These are phyloP conservation scores for Phytophthora pini DNA, from an alignment of 352 stramenopile species.

Conservation along the genomic window DNA sequence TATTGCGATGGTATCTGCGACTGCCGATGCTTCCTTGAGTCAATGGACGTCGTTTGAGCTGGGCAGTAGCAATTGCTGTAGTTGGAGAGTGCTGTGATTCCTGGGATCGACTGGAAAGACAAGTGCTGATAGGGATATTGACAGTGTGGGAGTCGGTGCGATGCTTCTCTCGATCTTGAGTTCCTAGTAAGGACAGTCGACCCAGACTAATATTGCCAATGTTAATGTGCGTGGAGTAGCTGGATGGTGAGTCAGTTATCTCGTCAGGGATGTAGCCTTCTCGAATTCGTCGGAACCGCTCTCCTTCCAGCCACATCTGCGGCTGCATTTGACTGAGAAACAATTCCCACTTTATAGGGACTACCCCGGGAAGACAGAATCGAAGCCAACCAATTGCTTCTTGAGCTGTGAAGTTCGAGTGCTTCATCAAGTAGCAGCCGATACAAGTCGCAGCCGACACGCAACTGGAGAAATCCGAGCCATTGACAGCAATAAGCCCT, in stretches of 20 bases:
- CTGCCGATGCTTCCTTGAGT: slow-evolving; percentile 50
- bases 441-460: slow-evolving; percentile 94
- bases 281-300: slow-evolving; percentile 40
- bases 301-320: slow-evolving; percentile 71
- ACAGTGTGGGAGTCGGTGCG: slow-evolving; percentile 5
- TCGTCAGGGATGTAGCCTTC: slow-evolving; percentile 17
- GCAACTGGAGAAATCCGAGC: slow-evolving; percentile 22
- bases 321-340: slow-evolving; percentile 92
- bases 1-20: slow-evolving; percentile 41
- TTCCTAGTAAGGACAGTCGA: slow-evolving; percentile 62
- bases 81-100: slow-evolving; percentile 30
- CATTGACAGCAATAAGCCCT: slow-evolving; percentile 84
- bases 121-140: slow-evolving; percentile 11
- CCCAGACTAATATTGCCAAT: slow-evolving; percentile 71
- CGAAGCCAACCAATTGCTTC: slow-evolving; percentile 96
- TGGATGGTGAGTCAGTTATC: slow-evolving; percentile 7
- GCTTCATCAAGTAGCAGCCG: slow-evolving; percentile 98
- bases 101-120: slow-evolving; percentile 30
- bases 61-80: slow-evolving; percentile 25
- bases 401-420: slow-evolving; percentile 93
- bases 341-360: slow-evolving; percentile 88
- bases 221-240: slow-evolving; percentile 50
- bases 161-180: slow-evolving; percentile 37
- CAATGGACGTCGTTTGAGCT: slow-evolving; percentile 49
- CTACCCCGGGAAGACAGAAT: slow-evolving; percentile 91